These are phyloP conservation scores for Neurospora sp. DNA, from an alignment of 495 filamentous ascomycete genomes.

Conservation along the genomic window DNA sequence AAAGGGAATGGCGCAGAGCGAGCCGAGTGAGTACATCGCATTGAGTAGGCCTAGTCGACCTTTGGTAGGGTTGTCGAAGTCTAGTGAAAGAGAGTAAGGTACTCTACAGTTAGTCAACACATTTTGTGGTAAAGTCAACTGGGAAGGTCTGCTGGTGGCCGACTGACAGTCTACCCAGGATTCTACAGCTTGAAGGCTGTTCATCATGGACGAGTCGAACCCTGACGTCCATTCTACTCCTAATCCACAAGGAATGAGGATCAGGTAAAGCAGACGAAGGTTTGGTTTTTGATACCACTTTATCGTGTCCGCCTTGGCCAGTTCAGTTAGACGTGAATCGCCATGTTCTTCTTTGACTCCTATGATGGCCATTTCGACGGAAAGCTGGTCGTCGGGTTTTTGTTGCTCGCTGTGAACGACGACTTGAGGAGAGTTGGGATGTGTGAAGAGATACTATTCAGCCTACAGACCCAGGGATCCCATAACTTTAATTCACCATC, in stretches of 20 bases:
- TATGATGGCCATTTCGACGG: slow-evolving; percentile 14
- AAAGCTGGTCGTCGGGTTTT: neutral
- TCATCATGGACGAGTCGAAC: slow-evolving; percentile 58
- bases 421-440: neutral
- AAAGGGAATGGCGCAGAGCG: slow-evolving; percentile 41
- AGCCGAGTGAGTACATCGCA: slow-evolving; percentile 34
- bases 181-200: slow-evolving; percentile 49
- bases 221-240: slow-evolving; percentile 60
- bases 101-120: neutral
- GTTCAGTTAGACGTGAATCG: slow-evolving; percentile 32
- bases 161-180: slow-evolving; percentile 46
- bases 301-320: slow-evolving; percentile 40
- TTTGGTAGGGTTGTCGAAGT: slow-evolving; percentile 29
- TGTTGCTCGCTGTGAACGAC: neutral
- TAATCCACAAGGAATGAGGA: slow-evolving; percentile 53
- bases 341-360: slow-evolving; percentile 16
- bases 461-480: neutral
- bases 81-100: slow-evolving; percentile 2
- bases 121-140: slow-evolving; percentile 9
- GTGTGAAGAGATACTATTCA: neutral
- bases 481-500: neutral
- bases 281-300: slow-evolving; percentile 57
- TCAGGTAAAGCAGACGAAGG: slow-evolving; percentile 49
- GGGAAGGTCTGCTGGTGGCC: neutral
- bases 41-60: slow-evolving; percentile 27